Evolutionary conservation across 2,329 filamentous ascomycete species (phyloP).

Genomic region (Xylaria sp.): DNA sequence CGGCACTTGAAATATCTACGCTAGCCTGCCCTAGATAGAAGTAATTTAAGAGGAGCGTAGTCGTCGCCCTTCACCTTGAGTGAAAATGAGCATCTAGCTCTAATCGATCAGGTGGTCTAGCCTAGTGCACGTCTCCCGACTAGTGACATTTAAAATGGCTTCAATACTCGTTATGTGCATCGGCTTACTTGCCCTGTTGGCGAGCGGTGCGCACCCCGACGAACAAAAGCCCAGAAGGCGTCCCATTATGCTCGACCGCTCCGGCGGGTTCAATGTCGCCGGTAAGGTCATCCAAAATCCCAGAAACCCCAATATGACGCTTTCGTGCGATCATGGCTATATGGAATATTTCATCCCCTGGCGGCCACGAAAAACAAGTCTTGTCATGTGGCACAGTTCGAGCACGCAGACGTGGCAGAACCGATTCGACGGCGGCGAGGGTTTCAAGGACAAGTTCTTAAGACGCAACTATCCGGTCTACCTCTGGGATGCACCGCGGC

Average conservation of each 20-base stretch:
- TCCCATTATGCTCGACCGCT: conserved; percentile 46
- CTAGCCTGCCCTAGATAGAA: not conserved
- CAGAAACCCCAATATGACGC: conserved; percentile 46
- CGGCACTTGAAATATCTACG: not conserved
- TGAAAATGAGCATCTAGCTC: not conserved
- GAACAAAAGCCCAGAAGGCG: conserved; percentile 25
- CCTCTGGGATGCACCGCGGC: conserved; percentile 53
- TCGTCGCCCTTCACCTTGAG: too few species aligned
- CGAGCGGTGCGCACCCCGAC: not conserved
- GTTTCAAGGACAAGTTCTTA: conserved; percentile 55
- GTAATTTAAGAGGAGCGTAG: not conserved
- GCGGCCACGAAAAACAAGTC: conserved; percentile 48
- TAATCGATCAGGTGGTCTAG: not conserved
- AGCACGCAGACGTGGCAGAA: conserved; percentile 54
- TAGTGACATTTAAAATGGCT: conserved; percentile 12
- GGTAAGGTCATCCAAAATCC: conserved; percentile 50
- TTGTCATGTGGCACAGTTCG: conserved; percentile 55
- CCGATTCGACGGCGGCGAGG: conserved; percentile 54
- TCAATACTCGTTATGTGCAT: not conserved
- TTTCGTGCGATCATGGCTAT: conserved; percentile 55
- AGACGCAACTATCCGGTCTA: conserved; percentile 53
- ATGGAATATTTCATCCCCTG: conserved; percentile 55
- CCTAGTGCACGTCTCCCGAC: not conserved
- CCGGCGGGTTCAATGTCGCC: conserved; percentile 52
- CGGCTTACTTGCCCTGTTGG: conserved; percentile 4